A percentile compares a stretch with the other conserved stretches of the same genome.
Evolutionary conservation across 2,329 filamentous ascomycete genomes (phyloP).

Genomic region (Botrytis galanthina): DNA sequence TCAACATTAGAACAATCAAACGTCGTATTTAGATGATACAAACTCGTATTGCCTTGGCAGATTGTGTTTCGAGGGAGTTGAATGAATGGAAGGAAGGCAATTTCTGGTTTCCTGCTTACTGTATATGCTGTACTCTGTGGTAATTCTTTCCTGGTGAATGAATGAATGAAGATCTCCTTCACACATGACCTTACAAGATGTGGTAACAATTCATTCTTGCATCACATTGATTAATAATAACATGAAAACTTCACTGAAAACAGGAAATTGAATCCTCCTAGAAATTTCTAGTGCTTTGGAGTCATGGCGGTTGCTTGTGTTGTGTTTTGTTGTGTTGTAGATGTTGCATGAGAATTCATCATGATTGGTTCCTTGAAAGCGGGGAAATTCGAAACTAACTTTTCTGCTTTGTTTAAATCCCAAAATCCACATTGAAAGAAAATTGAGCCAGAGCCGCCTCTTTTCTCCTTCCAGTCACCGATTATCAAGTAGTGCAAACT

Average conservation of each 20-base stretch:
- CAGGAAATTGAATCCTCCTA: not conserved
- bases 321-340: not conserved
- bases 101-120: not conserved
- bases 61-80: not conserved
- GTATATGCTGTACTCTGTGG: not conserved
- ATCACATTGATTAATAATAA: not conserved
- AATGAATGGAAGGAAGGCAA: not conserved
- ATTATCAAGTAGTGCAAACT: not conserved
- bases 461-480: not conserved
- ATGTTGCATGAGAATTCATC: not conserved
- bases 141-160: not conserved
- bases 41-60: not conserved
- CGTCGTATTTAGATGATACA: not conserved
- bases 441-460: not conserved
- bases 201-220: not conserved
- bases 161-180: not conserved
- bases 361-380: not conserved
- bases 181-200: not conserved
- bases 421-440: not conserved
- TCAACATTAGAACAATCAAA: not conserved
- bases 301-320: not conserved
- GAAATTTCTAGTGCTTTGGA: conserved; percentile 1
- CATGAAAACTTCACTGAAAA: not conserved
- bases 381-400: not conserved
- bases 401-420: not conserved